Evolutionary conservation across 2,329 filamentous ascomycete species (phyloP).

Genomic region (Chrysosporium keratinophilum): DNA sequence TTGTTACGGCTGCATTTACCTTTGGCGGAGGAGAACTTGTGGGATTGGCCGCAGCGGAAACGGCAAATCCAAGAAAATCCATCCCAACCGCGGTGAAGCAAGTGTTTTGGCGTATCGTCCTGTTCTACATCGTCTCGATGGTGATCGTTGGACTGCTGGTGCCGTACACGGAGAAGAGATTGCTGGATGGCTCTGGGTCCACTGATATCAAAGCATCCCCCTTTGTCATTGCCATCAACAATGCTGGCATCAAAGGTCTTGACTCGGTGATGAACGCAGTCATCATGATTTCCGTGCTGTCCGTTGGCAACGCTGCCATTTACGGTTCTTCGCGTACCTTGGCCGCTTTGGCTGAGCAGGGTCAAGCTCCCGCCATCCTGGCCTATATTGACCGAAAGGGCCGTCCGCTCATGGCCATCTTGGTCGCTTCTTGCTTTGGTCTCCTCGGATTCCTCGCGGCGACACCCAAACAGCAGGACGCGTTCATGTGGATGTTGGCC

Average conservation of each 20-base stretch:
- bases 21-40: conserved; percentile 54
- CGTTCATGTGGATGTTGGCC: conserved; percentile 71
- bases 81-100: conserved; percentile 83
- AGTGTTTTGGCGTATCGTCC: conserved; percentile 85
- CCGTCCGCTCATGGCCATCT: conserved; percentile 65
- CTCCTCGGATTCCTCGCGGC: conserved; percentile 69
- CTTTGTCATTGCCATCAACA: conserved; percentile 84
- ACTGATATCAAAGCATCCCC: conserved; percentile 50
- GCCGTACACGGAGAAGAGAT: conserved; percentile 24
- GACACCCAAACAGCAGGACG: conserved; percentile 46
- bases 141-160: conserved; percentile 74
- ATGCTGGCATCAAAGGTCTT: conserved; percentile 69
- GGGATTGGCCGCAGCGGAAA: conserved; percentile 51
- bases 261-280: conserved; percentile 92
- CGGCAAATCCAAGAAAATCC: conserved; percentile 52
- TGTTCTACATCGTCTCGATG: conserved; percentile 82
- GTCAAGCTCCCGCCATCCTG: conserved; percentile 66
- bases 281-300: conserved; percentile 80
- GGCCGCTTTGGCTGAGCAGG: conserved; percentile 77
- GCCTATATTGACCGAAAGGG: conserved; percentile 75
- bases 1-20: conserved; percentile 53
- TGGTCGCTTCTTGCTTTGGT: conserved; percentile 56
- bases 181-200: conserved; percentile 25
- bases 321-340: conserved; percentile 87
- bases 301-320: conserved; percentile 82